Conservation (phyloP, 1,139 yeast species). For the Candida sanyaensis region DNA sequence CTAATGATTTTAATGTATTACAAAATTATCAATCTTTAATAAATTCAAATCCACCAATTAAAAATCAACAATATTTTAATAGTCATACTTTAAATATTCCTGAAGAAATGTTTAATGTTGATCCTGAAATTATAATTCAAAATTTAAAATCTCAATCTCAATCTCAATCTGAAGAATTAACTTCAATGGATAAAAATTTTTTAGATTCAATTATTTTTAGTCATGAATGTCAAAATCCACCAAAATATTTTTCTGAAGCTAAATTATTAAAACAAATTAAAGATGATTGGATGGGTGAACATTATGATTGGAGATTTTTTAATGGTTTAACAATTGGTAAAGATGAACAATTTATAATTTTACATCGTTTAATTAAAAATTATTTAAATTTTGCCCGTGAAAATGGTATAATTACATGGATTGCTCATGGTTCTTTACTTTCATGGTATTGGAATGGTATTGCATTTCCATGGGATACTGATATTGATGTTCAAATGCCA, state of each 20-base stretch:
- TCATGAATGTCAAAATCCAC: slow-evolving; percentile 18
- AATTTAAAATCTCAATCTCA: slow-evolving; percentile 9
- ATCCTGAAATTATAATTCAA: slow-evolving; percentile 11
- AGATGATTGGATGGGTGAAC: slow-evolving; percentile 35
- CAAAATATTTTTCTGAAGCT: slow-evolving; percentile 59
- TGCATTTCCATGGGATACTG: slow-evolving; percentile 57
- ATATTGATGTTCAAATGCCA: slow-evolving; percentile 59
- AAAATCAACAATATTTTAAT: not conserved
- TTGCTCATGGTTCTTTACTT: slow-evolving; percentile 45
- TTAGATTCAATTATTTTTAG: slow-evolving; percentile 23
- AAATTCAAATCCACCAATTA: slow-evolving; percentile 11
- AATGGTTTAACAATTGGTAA: slow-evolving; percentile 32
- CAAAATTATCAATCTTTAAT: slow-evolving; percentile 10
- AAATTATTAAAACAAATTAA: slow-evolving; percentile 29
- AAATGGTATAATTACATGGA: slow-evolving; percentile 39
- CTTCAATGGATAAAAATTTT: slow-evolving; percentile 18
- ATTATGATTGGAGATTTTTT: slow-evolving; percentile 51
- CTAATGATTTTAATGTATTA: slow-evolving; percentile 10
- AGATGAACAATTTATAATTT: slow-evolving; percentile 24
- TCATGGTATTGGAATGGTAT: slow-evolving; percentile 55
- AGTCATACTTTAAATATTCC: slow-evolving; percentile 6
- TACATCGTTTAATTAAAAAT: slow-evolving; percentile 32
- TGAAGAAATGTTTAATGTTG: slow-evolving; percentile 14
- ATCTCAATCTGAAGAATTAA: slow-evolving; percentile 5
- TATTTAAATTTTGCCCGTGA: slow-evolving; percentile 34